Conservation (phyloP, 2,329 filamentous ascomycete genomes). For the Cadophora sp. region DNA sequence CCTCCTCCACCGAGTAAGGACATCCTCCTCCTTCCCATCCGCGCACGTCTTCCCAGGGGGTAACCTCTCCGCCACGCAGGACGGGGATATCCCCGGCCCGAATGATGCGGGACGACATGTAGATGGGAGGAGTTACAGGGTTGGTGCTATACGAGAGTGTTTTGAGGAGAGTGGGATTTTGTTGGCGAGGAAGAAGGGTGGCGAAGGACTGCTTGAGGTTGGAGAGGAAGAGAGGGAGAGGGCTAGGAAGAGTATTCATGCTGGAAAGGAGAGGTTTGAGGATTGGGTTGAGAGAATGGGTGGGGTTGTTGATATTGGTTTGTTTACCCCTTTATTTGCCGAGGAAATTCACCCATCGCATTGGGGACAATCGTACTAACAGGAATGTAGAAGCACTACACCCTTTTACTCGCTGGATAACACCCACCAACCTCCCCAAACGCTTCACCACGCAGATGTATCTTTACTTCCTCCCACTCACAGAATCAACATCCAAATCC, state of each 20-base stretch:
- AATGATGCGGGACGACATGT: slow-evolving; percentile 65
- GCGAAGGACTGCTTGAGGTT: slow-evolving; percentile 66
- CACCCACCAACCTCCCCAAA: slow-evolving; percentile 73
- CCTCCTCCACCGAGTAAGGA: slow-evolving; percentile 83
- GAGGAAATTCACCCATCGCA: neutral
- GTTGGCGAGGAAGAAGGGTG: slow-evolving; percentile 56
- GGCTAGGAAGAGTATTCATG: slow-evolving; percentile 74
- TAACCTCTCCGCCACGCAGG: slow-evolving; percentile 78
- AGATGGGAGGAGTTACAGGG: slow-evolving; percentile 77
- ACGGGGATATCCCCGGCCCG: slow-evolving; percentile 61
- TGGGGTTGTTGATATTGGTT: slow-evolving; percentile 70
- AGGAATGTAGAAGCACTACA: slow-evolving; percentile 44
- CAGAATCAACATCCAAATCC: slow-evolving; percentile 18
- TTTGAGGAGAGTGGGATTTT: slow-evolving; percentile 96
- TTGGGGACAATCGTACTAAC: neutral
- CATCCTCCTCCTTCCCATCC: slow-evolving; percentile 83
- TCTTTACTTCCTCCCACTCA: slow-evolving; percentile 80
- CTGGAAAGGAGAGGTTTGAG: slow-evolving; percentile 66
- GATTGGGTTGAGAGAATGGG: slow-evolving; percentile 67
- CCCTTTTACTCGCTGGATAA: slow-evolving; percentile 93
- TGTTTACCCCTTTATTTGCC: slow-evolving; percentile 33
- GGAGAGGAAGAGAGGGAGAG: slow-evolving; percentile 64
- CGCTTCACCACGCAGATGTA: slow-evolving; percentile 98
- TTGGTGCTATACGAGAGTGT: slow-evolving; percentile 86
- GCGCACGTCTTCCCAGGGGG: slow-evolving; percentile 97